Percentiles rank a stretch among this genome's conserved stretches.
Evolutionary conservation across 139 green algal species (phyloP).

Genomic region (Chlamydomonas sphaeroides): DNA sequence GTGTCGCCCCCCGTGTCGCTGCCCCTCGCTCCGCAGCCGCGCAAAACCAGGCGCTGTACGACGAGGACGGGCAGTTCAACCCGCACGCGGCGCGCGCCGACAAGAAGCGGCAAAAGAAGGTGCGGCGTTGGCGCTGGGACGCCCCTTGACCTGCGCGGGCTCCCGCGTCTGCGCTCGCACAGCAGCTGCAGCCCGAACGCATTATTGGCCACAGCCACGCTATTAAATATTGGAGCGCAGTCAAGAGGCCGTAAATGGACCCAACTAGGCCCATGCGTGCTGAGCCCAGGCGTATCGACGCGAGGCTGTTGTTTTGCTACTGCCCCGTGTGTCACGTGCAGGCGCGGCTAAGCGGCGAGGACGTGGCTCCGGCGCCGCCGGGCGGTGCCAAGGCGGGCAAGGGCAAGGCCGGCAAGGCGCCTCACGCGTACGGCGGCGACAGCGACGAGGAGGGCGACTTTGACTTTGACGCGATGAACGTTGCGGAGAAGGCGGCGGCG

Average conservation of each 20-base stretch:
- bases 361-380: background rate
- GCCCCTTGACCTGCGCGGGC: too few species aligned
- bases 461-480: slow-evolving; percentile 61
- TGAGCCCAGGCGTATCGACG: too few species aligned
- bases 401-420: slow-evolving; percentile 52
- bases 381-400: background rate
- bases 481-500: slow-evolving; percentile 31
- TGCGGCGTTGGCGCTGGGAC: too few species aligned
- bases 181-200: too few species aligned
- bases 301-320: too few species aligned
- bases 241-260: too few species aligned
- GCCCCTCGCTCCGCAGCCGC: background rate
- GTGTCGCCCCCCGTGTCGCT: too few species aligned
- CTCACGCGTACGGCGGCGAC: slow-evolving; percentile 38
- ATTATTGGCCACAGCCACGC: too few species aligned
- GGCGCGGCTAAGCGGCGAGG: slow-evolving; percentile 19
- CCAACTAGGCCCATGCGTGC: too few species aligned
- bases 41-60: slow-evolving; percentile 78
- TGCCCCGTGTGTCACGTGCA: too few species aligned
- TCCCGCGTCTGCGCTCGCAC: too few species aligned
- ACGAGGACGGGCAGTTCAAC: slow-evolving; percentile 85
- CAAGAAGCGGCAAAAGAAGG: slow-evolving; percentile 66
- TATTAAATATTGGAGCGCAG: too few species aligned
- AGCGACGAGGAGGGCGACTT: slow-evolving; percentile 51
- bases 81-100: slow-evolving; percentile 69